Conservation (phyloP, 2,329 filamentous ascomycete genomes). For the Ustulina deusta region DNA sequence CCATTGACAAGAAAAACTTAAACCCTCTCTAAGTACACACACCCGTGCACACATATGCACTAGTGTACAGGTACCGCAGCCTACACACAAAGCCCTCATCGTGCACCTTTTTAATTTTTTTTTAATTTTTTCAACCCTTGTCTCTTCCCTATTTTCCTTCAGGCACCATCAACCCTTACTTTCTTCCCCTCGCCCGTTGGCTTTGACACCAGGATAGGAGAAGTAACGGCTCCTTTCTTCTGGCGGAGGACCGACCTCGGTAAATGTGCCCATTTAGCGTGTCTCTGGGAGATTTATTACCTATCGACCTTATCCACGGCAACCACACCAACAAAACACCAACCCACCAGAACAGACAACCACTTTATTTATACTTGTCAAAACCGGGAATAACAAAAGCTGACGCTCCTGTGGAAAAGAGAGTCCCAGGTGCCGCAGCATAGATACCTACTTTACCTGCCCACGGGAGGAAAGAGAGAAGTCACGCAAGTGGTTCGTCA, state of each 20-base stretch:
- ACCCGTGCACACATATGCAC: neutral
- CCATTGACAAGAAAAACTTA: neutral
- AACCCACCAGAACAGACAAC: neutral
- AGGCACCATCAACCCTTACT: neutral
- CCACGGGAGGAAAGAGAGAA: neutral
- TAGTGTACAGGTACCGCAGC: neutral
- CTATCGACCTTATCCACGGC: neutral
- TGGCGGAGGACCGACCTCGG: slow-evolving; percentile 14
- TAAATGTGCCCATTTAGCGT: slow-evolving; percentile 10
- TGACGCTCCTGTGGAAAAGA: neutral
- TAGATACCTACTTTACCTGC: slow-evolving; percentile 4
- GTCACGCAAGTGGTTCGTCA: neutral
- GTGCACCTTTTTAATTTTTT: slow-evolving; percentile 15
- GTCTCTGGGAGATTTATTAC: slow-evolving; percentile 1
- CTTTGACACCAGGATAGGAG: neutral
- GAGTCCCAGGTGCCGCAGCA: neutral
- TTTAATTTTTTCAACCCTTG: neutral
- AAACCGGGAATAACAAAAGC: neutral
- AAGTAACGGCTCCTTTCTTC: slow-evolving; percentile 1
- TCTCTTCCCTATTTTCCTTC: no score
- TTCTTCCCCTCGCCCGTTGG: neutral
- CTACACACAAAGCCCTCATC: slow-evolving; percentile 25
- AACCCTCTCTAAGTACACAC: neutral
- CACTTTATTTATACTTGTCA: neutral
- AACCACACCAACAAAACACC: neutral